phyloP scores from a whole-genome alignment of 1,284 basidiomycete species.

The Leucoagaricus sp. region DNA sequence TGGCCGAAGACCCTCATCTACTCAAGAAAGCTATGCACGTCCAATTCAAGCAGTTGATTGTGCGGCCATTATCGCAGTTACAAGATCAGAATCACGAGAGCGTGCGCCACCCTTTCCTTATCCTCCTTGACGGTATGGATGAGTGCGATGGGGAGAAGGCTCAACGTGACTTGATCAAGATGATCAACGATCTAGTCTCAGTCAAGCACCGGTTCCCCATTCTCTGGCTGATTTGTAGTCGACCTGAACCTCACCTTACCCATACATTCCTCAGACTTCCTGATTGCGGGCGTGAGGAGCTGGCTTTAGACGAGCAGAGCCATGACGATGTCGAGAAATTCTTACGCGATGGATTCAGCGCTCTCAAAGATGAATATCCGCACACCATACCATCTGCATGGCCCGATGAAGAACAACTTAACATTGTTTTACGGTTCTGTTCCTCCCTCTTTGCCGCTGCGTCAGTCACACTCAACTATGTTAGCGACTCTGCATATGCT shows the following conservation, averaged over 20 bases:
- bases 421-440: too few species aligned
- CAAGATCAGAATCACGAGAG: not conserved
- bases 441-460: too few species aligned
- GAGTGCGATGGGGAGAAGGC: conserved; percentile 16
- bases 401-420: conserved; percentile 2
- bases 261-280: not conserved
- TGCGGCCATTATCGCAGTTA: conserved; percentile 16
- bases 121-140: conserved; percentile 23
- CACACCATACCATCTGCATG: not conserved
- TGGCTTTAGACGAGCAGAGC: not conserved
- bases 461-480: not conserved
- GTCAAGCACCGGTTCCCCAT: conserved; percentile 11
- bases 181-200: not conserved
- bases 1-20: conserved; percentile 16
- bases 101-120: conserved; percentile 1
- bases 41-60: conserved; percentile 18
- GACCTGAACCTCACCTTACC: conserved; percentile 17
- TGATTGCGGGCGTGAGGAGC: not conserved
- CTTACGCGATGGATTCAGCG: not conserved
- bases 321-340: conserved; percentile 3
- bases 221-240: conserved; percentile 21
- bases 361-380: not conserved
- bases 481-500: not conserved
- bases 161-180: conserved; percentile 11
- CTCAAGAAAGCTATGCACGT: conserved; percentile 8